phyloP scores from a whole-genome alignment of 768 basidiomycete species.

The Naganishia vaughanmartiniae region DNA sequence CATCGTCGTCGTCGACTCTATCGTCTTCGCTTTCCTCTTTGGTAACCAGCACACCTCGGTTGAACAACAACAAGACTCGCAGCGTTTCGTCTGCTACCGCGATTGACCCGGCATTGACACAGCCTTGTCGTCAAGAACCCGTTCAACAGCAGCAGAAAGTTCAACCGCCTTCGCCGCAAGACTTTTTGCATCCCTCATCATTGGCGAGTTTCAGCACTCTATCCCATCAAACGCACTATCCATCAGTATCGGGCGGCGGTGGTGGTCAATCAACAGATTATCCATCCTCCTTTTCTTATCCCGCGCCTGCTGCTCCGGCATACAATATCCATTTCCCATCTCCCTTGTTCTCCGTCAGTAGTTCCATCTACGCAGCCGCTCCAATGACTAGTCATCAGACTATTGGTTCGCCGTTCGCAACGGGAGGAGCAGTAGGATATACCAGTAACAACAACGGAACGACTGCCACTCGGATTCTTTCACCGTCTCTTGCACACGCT shows the following conservation, averaged over 20 bases:
- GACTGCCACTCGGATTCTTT: not conserved
- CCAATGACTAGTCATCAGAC: constrained; percentile 7
- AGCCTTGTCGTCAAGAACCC: constrained; percentile 4
- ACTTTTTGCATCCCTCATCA: constrained; percentile 8
- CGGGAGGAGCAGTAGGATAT: not conserved
- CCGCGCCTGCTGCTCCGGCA: not conserved
- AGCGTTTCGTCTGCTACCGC: not conserved
- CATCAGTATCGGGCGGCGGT: not conserved
- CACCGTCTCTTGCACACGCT: not conserved
- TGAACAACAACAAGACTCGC: not conserved
- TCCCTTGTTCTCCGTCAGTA: constrained; percentile 22
- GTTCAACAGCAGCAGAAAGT: constrained; percentile 5
- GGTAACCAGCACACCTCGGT: not conserved
- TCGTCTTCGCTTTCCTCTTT: constrained; percentile 20
- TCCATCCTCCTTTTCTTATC: constrained; percentile 13
- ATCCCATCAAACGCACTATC: constrained; percentile 5
- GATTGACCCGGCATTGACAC: not conserved
- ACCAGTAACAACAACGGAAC: not conserved
- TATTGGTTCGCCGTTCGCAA: not conserved
- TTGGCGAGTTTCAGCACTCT: not conserved
- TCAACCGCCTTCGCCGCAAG: constrained; percentile 12
- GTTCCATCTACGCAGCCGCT: constrained; percentile 9
- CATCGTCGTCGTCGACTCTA: not conserved
- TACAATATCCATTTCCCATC: constrained; percentile 24
- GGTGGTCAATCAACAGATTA: constrained; percentile 8